Percentiles rank a stretch among this genome's conserved stretches.
These are phyloP conservation scores for Fusarium sp. DNA, from an alignment of 2,329 filamentous ascomycete species.

Conservation along the genomic window DNA sequence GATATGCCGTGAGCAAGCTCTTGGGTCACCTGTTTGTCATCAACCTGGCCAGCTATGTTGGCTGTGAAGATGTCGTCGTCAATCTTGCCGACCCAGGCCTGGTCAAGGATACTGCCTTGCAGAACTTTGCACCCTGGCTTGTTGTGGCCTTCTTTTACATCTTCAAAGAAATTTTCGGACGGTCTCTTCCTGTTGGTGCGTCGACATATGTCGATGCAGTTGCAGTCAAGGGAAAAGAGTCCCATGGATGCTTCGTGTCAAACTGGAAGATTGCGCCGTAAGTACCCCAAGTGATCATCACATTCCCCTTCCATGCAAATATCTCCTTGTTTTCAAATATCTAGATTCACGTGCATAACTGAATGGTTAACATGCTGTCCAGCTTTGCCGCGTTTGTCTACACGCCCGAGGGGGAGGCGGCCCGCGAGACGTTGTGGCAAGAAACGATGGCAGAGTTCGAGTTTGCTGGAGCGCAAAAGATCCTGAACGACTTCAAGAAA, in stretches of 20 bases:
- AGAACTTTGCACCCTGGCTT: background rate
- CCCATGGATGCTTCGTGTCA: background rate
- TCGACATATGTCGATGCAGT: background rate
- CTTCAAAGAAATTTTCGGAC: background rate
- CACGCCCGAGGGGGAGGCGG: background rate
- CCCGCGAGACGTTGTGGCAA: background rate
- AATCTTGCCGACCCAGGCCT: background rate
- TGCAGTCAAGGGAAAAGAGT: background rate
- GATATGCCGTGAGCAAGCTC: background rate
- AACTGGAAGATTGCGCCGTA: background rate
- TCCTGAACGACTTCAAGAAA: background rate
- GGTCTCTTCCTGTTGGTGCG: background rate
- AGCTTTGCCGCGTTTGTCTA: background rate
- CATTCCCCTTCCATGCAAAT: accelerated
- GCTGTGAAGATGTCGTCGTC: background rate
- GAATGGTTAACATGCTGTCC: background rate
- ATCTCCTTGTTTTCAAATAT: background rate
- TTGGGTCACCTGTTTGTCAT: background rate
- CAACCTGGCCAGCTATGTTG: background rate
- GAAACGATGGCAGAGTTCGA: background rate
- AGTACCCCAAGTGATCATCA: background rate
- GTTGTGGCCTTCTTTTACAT: background rate
- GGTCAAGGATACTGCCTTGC: background rate
- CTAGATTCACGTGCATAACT: background rate
- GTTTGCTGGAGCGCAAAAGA: background rate